Evolutionary conservation across 371 early-diverging fungal genomes (phyloP).

Genomic region (Mortierella sp.): DNA sequence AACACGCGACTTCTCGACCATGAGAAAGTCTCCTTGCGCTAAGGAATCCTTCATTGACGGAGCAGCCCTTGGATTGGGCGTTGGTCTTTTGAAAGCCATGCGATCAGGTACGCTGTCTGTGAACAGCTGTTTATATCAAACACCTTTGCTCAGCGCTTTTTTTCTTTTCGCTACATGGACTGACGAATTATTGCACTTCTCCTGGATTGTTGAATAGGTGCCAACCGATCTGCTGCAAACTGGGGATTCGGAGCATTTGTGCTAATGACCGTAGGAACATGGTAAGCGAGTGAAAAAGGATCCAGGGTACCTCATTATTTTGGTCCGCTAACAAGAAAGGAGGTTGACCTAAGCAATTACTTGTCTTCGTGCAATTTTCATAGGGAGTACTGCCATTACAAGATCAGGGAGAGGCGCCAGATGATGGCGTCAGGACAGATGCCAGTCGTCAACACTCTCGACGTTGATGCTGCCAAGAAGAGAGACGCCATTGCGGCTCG

Average conservation of each 20-base stretch:
- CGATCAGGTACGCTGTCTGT: constrained; percentile 43
- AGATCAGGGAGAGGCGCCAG: constrained; percentile 50
- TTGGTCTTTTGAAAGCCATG: constrained; percentile 47
- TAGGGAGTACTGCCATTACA: constrained; percentile 56
- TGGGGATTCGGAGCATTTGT: constrained; percentile 56
- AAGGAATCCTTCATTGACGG: constrained; percentile 57
- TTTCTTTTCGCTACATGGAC: neutral
- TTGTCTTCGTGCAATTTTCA: neutral
- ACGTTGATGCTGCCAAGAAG: constrained; percentile 48
- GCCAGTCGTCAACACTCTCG: constrained; percentile 52
- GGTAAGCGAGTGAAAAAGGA: constrained; percentile 22
- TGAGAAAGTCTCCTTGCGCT: constrained; percentile 51
- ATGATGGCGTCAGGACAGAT: constrained; percentile 54
- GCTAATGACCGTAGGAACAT: constrained; percentile 52
- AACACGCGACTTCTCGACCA: constrained; percentile 43
- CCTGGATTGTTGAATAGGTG: constrained; percentile 4
- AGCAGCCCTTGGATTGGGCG: constrained; percentile 44
- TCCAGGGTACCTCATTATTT: neutral
- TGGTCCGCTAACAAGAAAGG: neutral
- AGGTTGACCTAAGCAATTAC: neutral
- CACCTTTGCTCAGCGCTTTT: too few relatives aligned
- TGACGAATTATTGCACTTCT: neutral
- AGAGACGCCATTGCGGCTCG: constrained; percentile 56
- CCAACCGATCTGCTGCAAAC: constrained; percentile 42
- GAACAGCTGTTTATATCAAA: too few relatives aligned